Conservation (phyloP, 306 rosid species). For the Calophaca sinica region DNA sequence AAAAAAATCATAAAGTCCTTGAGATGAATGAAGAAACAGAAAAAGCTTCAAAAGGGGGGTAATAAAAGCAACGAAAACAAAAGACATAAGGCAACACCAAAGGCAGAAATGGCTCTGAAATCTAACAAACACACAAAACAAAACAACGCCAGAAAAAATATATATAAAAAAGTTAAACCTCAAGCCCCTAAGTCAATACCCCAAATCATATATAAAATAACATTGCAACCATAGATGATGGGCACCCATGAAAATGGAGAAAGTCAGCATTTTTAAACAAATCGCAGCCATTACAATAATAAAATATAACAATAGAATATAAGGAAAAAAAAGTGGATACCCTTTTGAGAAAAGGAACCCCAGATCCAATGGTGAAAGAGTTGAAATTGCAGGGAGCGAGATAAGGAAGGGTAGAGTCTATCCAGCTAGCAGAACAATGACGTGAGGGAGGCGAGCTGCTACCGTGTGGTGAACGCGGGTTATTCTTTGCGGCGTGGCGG, state of each 20-base stretch:
- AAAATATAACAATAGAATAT: neutral
- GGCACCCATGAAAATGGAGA: conserved; percentile 46
- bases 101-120: conserved; percentile 26
- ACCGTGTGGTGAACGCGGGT: too few relatives aligned
- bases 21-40: conserved; percentile 35
- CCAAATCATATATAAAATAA: conserved; percentile 12
- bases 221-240: conserved; percentile 40
- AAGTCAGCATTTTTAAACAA: conserved; percentile 40
- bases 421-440: too few relatives aligned
- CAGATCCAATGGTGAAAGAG: conserved; percentile 65
- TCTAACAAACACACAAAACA: conserved; percentile 35
- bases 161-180: conserved; percentile 28
- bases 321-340: conserved; percentile 41
- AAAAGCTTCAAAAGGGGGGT: neutral
- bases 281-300: conserved; percentile 25
- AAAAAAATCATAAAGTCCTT: neutral
- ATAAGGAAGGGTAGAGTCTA: neutral
- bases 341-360: conserved; percentile 58
- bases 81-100: conserved; percentile 14
- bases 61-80: neutral
- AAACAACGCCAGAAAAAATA: conserved; percentile 30
- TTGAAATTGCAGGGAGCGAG: conserved; percentile 10
- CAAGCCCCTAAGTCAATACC: too few relatives aligned
- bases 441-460: too few relatives aligned
- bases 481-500: too few relatives aligned